Evolutionary conservation across 2,329 filamentous ascomycete species (phyloP).

Genomic region (Immersiporthe knoxdaviesiana): DNA sequence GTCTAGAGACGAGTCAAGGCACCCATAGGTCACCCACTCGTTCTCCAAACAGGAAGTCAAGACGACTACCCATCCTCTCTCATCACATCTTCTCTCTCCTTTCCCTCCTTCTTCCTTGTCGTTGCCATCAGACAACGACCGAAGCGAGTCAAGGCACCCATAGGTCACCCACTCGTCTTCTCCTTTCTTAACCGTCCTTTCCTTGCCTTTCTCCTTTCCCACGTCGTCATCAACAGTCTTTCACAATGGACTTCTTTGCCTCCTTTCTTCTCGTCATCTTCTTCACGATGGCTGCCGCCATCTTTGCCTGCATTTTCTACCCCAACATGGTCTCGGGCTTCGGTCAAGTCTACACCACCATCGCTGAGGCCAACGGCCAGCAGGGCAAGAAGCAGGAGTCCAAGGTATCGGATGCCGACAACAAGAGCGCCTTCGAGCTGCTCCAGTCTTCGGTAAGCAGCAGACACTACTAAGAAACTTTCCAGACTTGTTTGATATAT

Average conservation of each 20-base stretch:
- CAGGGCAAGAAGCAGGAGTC: not conserved
- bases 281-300: too few species aligned
- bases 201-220: not conserved
- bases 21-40: not conserved
- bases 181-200: not conserved
- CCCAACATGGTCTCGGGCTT: not conserved
- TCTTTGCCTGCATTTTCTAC: not conserved
- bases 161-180: constrained; percentile 1
- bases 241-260: not conserved
- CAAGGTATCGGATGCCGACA: not conserved
- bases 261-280: not conserved
- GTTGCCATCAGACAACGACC: not conserved
- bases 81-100: not conserved
- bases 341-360: not conserved
- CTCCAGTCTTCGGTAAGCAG: not conserved
- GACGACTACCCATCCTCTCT: not conserved
- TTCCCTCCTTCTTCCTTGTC: not conserved
- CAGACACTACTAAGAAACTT: too few species aligned
- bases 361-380: not conserved
- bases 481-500: not conserved
- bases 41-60: not conserved
- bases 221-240: not conserved
- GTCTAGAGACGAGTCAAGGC: not conserved
- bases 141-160: constrained; percentile 1
- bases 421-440: not conserved